A percentile compares a stretch with the other conserved stretches of the same genome.
Evolutionary conservation across 2,329 filamentous ascomycete species (phyloP).

Genomic region (Ophiostoma piceae): DNA sequence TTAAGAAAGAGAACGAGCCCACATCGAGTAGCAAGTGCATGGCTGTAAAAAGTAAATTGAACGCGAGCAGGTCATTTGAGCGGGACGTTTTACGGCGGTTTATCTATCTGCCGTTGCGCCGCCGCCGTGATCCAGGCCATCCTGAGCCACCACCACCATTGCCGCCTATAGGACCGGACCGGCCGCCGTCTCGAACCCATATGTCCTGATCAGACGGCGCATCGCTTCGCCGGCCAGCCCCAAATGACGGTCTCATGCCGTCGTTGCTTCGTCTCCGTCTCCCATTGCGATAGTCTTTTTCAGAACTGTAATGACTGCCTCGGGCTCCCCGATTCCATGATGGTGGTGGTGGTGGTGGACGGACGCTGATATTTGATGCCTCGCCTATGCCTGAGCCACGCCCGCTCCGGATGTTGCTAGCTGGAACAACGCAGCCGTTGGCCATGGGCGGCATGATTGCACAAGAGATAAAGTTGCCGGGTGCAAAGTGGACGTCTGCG

Average conservation of each 20-base stretch:
- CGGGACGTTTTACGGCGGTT: too few relatives aligned
- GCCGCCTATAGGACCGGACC: conserved; percentile 14
- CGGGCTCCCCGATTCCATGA: not conserved
- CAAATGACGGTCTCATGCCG: conserved; percentile 13
- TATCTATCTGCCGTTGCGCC: conserved; percentile 6
- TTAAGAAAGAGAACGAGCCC: not conserved
- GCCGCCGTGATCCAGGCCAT: not conserved
- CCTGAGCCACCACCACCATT: not conserved
- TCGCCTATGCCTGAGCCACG: conserved; percentile 39
- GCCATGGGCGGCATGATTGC: conserved; percentile 70
- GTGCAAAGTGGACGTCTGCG: conserved; percentile 71
- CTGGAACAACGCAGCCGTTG: conserved; percentile 62
- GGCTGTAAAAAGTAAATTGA: not conserved
- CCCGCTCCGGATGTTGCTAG: conserved; percentile 45
- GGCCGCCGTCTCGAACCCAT: conserved; percentile 41
- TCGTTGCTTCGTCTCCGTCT: not conserved
- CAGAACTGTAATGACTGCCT: not conserved
- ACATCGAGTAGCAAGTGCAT: not conserved
- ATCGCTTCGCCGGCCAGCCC: conserved; percentile 57
- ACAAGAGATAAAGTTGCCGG: conserved; percentile 83
- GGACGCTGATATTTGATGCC: conserved; percentile 29
- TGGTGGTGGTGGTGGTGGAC: conserved; percentile 13
- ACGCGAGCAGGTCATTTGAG: not conserved
- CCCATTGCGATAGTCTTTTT: not conserved
- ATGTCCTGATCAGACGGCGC: conserved; percentile 50